Base-by-base conservation (phyloP, 345 rosid species). In the Dimocarpus longan region DNA sequence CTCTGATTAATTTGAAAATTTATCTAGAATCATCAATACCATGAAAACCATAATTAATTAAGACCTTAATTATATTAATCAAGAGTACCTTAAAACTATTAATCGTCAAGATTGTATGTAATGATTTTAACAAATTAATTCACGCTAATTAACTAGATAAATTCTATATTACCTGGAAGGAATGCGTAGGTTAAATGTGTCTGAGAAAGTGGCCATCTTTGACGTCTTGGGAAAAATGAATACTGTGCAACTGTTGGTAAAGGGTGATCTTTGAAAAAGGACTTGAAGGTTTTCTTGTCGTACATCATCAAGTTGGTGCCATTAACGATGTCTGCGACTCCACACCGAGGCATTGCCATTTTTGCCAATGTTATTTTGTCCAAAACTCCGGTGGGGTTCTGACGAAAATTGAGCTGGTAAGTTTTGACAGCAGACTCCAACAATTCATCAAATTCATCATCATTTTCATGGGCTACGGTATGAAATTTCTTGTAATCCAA, bases 361-460 rank as follows among this genome's bases (percentile, higher is more conserved):
- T 22, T 18, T 0, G 75, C 54, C 5, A 85, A 76, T 0, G 86
- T 88, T 10, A 32, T 10, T 5, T 63, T 18, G 9, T 85, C 89
- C 4, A 85, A 65, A 3, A n/a, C 32, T 1, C 87, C 87, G 0
- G 87, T 82, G 28, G 71, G 6, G 0, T 79, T 80, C 0, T 82
- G 37, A 40, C 79, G 67, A 81, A 60, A 60, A 60, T 19, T 22
- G 24, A 22, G 24, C 65, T 21, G 22, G 65, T 60, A 60, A 50
- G 56, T 76, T 75, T 83, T 83, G 59, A 88, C 8, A 24, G 86
- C 87, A 0, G 71, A 63, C 76, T 86, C 88, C 8, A 83, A 26
- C 6, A 5, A 48, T 7, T 85, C 78, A 24, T 86, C 86, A 21
- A 85, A 87, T 4, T 80, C 74, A 62, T 87, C 80, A 16, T 71